Evolutionary conservation across 345 rosid genomes (phyloP), one percentile per base, ranked within the genome.

Genomic region (Garcia nutans): DNA sequence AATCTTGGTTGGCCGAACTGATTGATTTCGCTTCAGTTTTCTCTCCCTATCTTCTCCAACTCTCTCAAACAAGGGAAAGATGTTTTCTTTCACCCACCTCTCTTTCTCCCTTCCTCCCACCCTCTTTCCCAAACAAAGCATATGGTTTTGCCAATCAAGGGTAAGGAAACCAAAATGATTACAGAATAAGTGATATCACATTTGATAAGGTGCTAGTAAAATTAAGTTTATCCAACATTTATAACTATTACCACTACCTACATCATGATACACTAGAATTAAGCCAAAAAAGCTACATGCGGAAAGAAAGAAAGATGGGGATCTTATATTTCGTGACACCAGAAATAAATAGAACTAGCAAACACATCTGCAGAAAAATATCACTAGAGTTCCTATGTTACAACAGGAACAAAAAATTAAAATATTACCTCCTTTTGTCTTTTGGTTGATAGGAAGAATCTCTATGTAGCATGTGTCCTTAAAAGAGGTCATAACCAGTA

Each of bases 391-490:
- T 76, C 50, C 37, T 61, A 13, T 26, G 31, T 44, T 0, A 42
- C 37, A 65, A 49, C 26, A 70, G 56, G 67, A 76, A 41, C 44
- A 54, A 81, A 37, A 62, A 17, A 49, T 69, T n/a, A 9, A 62
- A 31, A 52, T 10, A 3, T 85, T 81, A 95, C 99, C 97, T 86
- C 86, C 84, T 81, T 86, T 90, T 22, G 85, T 67, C 77, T 93
- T 89, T 81, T 84, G 81, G 76, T 75, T 82, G 56, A 79, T 84
- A 26, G 99, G 99, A 81, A 90, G 85, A 77, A 95, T 95, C 89
- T 93, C 97, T 3, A 93, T 95, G 86, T 83, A 86, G 82, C 88
- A 89, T 50, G 97, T 95, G 80, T 95, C 89, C 86, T 93, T 93
- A 74, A 93, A 95, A 11, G 99, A 95, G 74, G 99, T 93, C 68